Evolutionary conservation across 2,329 filamentous ascomycete species (phyloP).

Genomic region (Aspergillus vadensis): DNA sequence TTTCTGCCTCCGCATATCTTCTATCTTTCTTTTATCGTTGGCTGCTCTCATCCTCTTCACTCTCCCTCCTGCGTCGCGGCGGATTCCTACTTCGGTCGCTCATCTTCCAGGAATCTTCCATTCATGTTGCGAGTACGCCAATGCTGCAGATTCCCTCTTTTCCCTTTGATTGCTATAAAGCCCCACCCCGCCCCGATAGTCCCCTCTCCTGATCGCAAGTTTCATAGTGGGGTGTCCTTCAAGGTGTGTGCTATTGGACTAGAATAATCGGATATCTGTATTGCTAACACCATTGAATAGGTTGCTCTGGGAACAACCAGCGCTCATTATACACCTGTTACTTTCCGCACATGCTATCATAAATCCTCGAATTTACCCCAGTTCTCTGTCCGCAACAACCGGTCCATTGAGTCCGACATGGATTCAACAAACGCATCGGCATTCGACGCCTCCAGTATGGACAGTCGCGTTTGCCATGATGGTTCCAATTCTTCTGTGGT

Average conservation of each 20-base stretch:
- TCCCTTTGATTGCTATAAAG: background rate
- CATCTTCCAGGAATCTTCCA: background rate
- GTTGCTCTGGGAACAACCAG: background rate
- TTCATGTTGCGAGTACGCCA: background rate
- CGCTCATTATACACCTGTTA: background rate
- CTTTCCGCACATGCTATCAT: background rate
- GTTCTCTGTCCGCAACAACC: background rate
- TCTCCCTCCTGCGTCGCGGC: background rate
- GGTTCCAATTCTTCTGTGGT: background rate
- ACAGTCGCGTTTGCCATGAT: conserved; percentile 4
- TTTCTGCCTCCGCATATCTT: no score
- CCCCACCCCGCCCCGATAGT: background rate
- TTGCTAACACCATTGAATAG: conserved; percentile 1
- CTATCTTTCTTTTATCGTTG: no score
- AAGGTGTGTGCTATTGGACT: conserved; percentile 15
- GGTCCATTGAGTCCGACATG: conserved; percentile 7
- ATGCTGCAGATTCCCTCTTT: conserved; percentile 5
- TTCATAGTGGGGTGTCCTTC: conserved; percentile 18
- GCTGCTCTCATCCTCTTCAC: background rate
- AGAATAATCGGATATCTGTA: background rate
- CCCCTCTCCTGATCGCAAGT: conserved; percentile 14
- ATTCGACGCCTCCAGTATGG: conserved; percentile 3
- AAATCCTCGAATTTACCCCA: background rate
- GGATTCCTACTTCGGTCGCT: background rate
- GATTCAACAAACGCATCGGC: conserved; percentile 2